A percentile compares a stretch with the other conserved stretches of the same genome.
phyloP scores from a whole-genome alignment of 352 stramenopile genomes.

The Poterioochromonas sp. region DNA sequence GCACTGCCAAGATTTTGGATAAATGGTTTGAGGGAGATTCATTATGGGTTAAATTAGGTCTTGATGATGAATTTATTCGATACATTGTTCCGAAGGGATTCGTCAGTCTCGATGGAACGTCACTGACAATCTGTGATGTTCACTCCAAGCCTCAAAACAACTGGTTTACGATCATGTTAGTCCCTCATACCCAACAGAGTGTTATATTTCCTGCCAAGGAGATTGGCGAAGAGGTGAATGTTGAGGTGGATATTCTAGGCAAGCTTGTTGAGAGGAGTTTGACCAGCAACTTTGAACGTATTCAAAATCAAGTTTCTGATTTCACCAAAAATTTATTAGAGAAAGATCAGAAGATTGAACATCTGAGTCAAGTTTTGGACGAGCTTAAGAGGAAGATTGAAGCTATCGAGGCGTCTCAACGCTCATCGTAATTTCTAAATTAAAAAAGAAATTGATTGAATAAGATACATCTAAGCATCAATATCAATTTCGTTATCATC shows the following conservation, averaged over 20 bases:
- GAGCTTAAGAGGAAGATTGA: too few species aligned
- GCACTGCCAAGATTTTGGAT: constrained; percentile 75
- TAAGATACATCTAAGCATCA: too few species aligned
- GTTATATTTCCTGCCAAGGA: constrained; percentile 7
- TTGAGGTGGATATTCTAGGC: constrained; percentile 79
- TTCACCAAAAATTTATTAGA: too few species aligned
- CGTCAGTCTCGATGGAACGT: constrained; percentile 94
- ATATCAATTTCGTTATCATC: too few species aligned
- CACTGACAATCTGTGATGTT: constrained; percentile 87
- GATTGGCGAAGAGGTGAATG: constrained; percentile 56
- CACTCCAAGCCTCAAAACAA: constrained; percentile 52
- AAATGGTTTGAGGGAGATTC: constrained; percentile 81
- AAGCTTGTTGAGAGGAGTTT: constrained; percentile 40
- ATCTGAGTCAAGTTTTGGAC: too few species aligned
- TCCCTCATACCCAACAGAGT: constrained; percentile 81
- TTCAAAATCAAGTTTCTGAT: too few species aligned
- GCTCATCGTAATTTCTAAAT: too few species aligned
- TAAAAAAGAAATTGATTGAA: too few species aligned
- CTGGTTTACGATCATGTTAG: constrained; percentile 98
- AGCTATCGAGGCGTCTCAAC: too few species aligned
- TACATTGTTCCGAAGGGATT: constrained; percentile 70
- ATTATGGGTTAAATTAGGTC: constrained; percentile 83
- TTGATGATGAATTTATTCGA: neutral
- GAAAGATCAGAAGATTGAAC: too few species aligned
- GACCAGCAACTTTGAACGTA: too few species aligned